Conservation (phyloP, 306 rosid genomes). For the Cucumis sativus region DNA sequence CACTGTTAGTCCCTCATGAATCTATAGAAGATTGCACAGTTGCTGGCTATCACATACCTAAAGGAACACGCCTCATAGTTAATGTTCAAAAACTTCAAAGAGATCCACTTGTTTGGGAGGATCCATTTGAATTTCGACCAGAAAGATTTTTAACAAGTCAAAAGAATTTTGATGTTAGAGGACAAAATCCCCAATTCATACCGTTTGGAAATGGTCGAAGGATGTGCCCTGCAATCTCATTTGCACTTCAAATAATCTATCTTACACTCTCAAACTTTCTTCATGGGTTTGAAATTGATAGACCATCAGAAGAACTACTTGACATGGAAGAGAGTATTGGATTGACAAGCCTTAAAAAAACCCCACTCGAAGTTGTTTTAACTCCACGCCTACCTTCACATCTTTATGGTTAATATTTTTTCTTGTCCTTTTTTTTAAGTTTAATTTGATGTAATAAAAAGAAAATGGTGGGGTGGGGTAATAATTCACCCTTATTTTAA, state of each 20-base stretch:
- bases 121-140: constrained; percentile 27
- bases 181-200: constrained; percentile 33
- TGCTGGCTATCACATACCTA: constrained; percentile 32
- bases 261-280: neutral
- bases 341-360: neutral
- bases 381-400: neutral
- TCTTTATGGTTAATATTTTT: neutral
- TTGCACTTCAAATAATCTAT: neutral
- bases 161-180: constrained; percentile 24
- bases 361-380: neutral
- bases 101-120: constrained; percentile 39
- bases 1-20: constrained; percentile 43
- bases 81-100: constrained; percentile 50
- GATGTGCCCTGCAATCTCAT: constrained; percentile 10
- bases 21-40: constrained; percentile 38
- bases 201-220: constrained; percentile 32
- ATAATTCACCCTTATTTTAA: too few relatives aligned
- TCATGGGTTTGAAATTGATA: neutral
- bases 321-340: neutral
- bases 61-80: constrained; percentile 31
- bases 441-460: too few relatives aligned
- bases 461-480: too few relatives aligned
- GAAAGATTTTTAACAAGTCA: constrained; percentile 35
- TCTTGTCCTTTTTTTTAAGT: too few relatives aligned
- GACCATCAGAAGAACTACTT: neutral